Conservation (phyloP, 108 stramenopile genomes). For the Stephanodiscus minutulus region DNA sequence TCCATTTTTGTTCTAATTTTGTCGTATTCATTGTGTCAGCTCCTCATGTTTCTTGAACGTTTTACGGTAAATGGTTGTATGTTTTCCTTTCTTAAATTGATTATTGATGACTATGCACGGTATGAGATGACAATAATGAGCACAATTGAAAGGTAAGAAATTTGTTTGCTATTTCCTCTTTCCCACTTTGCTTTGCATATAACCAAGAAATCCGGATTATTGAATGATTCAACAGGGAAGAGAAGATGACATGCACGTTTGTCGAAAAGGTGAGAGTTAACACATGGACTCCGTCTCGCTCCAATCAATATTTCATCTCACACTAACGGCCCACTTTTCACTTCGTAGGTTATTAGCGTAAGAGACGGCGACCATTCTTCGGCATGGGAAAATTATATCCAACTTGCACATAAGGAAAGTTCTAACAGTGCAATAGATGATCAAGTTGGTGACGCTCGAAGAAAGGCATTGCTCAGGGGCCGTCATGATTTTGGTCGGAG, state of each 20-base stretch:
- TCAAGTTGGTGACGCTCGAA: neutral
- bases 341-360: neutral
- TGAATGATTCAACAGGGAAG: slow-evolving; percentile 13
- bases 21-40: neutral
- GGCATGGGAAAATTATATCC: slow-evolving; percentile 29
- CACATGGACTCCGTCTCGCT: neutral
- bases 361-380: slow-evolving; percentile 26
- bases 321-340: neutral
- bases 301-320: neutral
- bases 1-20: neutral
- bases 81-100: slow-evolving; percentile 39
- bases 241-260: slow-evolving; percentile 46
- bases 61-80: slow-evolving; percentile 39
- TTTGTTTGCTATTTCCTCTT: no score
- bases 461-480: slow-evolving; percentile 1
- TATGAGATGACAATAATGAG: slow-evolving; percentile 39
- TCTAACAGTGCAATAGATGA: neutral
- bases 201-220: no score
- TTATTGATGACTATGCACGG: slow-evolving; percentile 46
- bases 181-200: no score
- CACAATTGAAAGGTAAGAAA: slow-evolving; percentile 11
- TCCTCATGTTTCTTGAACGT: slow-evolving; percentile 35
- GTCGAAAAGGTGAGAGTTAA: slow-evolving; percentile 32
- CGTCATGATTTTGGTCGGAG: slow-evolving; percentile 2
- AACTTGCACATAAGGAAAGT: neutral